Conservation (phyloP, 2,329 filamentous ascomycete genomes). For the Sordariomycetes sp. region DNA sequence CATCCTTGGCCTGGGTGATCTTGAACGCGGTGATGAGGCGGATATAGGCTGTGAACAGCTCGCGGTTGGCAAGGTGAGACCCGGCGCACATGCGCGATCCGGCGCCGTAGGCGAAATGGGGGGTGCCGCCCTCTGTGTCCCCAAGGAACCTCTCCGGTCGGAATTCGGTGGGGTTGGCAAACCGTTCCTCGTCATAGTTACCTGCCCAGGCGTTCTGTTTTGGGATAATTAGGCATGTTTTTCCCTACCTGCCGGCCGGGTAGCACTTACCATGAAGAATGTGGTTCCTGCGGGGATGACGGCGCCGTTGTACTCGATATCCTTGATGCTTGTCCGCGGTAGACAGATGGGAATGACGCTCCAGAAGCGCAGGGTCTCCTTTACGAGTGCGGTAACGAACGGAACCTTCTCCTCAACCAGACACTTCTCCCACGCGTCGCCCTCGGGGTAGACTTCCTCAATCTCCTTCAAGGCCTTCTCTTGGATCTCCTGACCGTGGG, state of each 20-base stretch:
- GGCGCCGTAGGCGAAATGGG: conserved; percentile 52
- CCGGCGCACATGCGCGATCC: conserved; percentile 55
- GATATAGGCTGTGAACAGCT: conserved; percentile 50
- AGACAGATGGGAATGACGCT: conserved; percentile 72
- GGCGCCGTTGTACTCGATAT: conserved; percentile 57
- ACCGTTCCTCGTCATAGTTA: conserved; percentile 60
- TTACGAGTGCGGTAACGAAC: conserved; percentile 68
- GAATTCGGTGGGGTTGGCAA: conserved; percentile 52
- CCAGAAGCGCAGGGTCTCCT: conserved; percentile 70
- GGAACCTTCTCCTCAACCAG: conserved; percentile 64
- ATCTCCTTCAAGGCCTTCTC: conserved; percentile 60
- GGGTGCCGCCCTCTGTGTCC: conserved; percentile 42
- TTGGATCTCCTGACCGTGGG: conserved; percentile 60
- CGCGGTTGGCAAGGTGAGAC: conserved; percentile 51
- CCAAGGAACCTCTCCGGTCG: conserved; percentile 60
- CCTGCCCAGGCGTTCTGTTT: conserved; percentile 60
- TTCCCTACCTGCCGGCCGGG: neutral
- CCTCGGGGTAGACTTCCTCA: conserved; percentile 57
- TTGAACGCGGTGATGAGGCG: conserved; percentile 48
- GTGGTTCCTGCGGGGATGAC: conserved; percentile 65
- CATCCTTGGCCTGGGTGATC: conserved; percentile 35
- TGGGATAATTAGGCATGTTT: neutral
- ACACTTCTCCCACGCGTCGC: conserved; percentile 67
- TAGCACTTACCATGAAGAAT: conserved; percentile 56
- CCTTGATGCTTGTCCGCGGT: conserved; percentile 60